phyloP scores from a whole-genome alignment of 768 basidiomycete genomes.

The Trametes elegans region DNA sequence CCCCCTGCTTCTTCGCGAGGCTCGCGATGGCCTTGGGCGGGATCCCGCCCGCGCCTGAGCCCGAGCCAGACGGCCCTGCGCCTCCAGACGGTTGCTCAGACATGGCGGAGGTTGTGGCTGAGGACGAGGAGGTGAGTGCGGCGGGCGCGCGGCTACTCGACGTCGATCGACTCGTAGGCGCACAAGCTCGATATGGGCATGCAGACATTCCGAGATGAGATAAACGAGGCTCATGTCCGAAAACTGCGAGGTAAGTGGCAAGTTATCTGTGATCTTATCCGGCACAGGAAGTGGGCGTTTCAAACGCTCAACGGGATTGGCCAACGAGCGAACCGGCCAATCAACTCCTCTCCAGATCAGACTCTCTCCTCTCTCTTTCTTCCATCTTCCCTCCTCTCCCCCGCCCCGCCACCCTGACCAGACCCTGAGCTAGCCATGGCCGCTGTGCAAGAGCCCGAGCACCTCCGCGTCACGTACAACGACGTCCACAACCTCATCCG shows the following conservation, averaged over 20 bases:
- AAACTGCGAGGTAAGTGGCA: constrained; percentile 2
- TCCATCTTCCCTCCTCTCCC: constrained; percentile 2
- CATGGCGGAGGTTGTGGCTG: constrained; percentile 13
- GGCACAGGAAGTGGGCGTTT: too few relatives aligned
- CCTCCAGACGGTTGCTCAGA: constrained; percentile 18
- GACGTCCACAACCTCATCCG: constrained; percentile 90
- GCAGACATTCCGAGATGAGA: background rate
- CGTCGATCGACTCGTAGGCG: background rate
- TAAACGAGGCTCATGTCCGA: background rate
- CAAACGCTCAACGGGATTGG: too few relatives aligned
- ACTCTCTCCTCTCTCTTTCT: constrained; percentile 1
- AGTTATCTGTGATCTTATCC: background rate
- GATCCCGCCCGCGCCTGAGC: constrained; percentile 9
- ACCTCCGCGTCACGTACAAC: constrained; percentile 81
- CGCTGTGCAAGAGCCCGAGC: constrained; percentile 44
- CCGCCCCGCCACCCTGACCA: background rate
- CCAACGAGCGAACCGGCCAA: too few relatives aligned
- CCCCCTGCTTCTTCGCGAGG: constrained; percentile 65
- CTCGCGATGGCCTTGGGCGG: constrained; percentile 70
- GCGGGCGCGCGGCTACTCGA: background rate
- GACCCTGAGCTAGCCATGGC: background rate
- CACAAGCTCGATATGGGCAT: background rate
- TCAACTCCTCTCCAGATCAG: too few relatives aligned
- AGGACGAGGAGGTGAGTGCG: background rate
- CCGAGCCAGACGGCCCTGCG: constrained; percentile 9